These are phyloP conservation scores for Avena sativa DNA, from an alignment of 176 grass and related monocot species.

Conservation along the genomic window DNA sequence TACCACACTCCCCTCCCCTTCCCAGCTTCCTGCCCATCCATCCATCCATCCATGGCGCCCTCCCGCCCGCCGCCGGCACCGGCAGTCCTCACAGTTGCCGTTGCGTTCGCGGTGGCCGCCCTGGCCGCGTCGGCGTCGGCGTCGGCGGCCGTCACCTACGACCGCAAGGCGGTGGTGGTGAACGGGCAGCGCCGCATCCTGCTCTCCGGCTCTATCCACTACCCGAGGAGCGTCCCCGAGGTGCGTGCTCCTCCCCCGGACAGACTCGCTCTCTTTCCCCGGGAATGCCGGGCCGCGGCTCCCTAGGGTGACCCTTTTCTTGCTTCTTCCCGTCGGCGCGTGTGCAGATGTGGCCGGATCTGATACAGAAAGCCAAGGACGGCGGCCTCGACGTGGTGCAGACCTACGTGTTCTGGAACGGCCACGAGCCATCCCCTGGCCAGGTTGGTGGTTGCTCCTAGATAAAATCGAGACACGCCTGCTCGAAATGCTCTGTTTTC, in stretches of 20 bases:
- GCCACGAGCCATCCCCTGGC: conserved; percentile 89
- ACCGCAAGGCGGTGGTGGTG: conserved; percentile 83
- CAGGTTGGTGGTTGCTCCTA: conserved; percentile 61
- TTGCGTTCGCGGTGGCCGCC: conserved; percentile 22
- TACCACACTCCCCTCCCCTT: conserved; percentile 38
- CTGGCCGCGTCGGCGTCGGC: conserved; percentile 42
- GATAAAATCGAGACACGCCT: neutral
- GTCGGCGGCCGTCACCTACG: conserved; percentile 72
- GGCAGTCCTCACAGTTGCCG: conserved; percentile 5
- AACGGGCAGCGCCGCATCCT: conserved; percentile 92
- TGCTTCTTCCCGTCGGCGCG: conserved; percentile 30
- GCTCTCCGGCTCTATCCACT: conserved; percentile 99
- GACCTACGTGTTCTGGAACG: conserved; percentile 99
- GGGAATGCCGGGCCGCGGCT: conserved; percentile 44
- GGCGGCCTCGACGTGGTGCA: conserved; percentile 97
- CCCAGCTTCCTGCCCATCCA: neutral
- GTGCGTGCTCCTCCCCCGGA: conserved; percentile 31
- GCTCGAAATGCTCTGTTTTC: neutral
- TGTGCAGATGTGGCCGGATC: conserved; percentile 98
- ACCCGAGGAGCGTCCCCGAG: conserved; percentile 94
- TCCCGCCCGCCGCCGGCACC: conserved; percentile 31
- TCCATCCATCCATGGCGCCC: conserved; percentile 36
- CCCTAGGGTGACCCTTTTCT: conserved; percentile 5
- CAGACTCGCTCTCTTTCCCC: neutral
- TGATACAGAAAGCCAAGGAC: conserved; percentile 98